These are phyloP conservation scores for Aspergillus japonicus DNA, from an alignment of 2,329 filamentous ascomycete species.

Conservation along the genomic window DNA sequence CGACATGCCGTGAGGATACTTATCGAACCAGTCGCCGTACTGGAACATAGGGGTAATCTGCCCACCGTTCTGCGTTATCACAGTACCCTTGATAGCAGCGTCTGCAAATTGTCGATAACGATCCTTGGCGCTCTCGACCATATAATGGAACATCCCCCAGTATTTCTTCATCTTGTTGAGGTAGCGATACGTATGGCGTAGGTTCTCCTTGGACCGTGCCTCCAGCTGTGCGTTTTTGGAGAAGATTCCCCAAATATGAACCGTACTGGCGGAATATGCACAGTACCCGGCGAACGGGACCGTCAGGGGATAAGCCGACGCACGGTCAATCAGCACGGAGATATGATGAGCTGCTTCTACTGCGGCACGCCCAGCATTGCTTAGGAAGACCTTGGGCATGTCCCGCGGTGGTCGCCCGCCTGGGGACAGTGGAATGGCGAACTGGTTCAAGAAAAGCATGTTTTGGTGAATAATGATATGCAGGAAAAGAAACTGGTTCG, in stretches of 20 bases:
- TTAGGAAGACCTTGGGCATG: constrained; percentile 74
- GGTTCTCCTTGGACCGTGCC: constrained; percentile 74
- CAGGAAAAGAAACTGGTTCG: constrained; percentile 88
- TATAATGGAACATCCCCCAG: constrained; percentile 98
- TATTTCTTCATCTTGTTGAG: constrained; percentile 93
- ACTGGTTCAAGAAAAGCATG: constrained; percentile 83
- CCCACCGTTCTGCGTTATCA: constrained; percentile 34
- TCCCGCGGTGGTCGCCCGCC: constrained; percentile 65
- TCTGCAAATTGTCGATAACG: constrained; percentile 84
- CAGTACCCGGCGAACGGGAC: constrained; percentile 95
- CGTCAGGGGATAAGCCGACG: constrained; percentile 74
- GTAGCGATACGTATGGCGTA: constrained; percentile 85
- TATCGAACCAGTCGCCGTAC: constrained; percentile 96
- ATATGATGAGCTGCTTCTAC: constrained; percentile 84
- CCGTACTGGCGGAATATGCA: constrained; percentile 86
- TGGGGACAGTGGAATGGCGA: constrained; percentile 70
- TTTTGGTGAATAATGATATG: constrained; percentile 90
- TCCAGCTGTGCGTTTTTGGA: constrained; percentile 77
- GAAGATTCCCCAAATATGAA: constrained; percentile 92
- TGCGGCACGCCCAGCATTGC: constrained; percentile 70
- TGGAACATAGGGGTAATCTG: constrained; percentile 73
- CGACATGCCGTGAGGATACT: constrained; percentile 88
- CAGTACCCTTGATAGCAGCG: constrained; percentile 66
- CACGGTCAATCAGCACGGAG: constrained; percentile 77
- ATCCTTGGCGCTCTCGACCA: constrained; percentile 87